Conservation (phyloP, 1,139 yeast species). For the Blastobotrys indianensis region DNA sequence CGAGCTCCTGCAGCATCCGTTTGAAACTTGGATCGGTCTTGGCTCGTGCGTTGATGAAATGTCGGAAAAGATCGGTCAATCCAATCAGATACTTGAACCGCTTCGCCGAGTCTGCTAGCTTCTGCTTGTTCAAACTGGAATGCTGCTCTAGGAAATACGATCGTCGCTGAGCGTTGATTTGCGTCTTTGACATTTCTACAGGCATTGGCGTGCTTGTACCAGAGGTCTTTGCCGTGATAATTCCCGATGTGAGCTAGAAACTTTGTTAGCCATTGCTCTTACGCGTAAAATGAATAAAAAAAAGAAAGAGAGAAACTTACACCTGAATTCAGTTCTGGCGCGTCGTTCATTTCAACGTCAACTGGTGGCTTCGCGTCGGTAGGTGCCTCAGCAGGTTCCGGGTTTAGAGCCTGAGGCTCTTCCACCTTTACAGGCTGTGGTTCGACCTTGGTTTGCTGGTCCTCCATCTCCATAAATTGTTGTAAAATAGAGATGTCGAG, state of each 20-base stretch:
- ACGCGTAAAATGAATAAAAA: not conserved
- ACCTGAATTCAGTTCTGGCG: not conserved
- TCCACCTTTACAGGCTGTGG: not conserved
- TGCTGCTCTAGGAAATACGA: conserved; percentile 30
- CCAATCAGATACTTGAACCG: conserved; percentile 80
- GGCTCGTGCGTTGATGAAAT: conserved; percentile 79
- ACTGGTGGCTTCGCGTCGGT: not conserved
- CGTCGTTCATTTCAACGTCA: conserved; percentile 10
- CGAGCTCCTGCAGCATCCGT: conserved; percentile 51
- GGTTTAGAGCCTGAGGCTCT: not conserved
- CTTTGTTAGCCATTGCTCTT: not conserved
- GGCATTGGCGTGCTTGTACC: conserved; percentile 20
- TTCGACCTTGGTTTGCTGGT: not conserved
- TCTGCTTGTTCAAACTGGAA: conserved; percentile 21
- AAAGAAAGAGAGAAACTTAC: not conserved
- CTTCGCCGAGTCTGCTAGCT: conserved; percentile 54
- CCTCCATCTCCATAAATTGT: not conserved
- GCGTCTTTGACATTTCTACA: conserved; percentile 23
- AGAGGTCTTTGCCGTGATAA: conserved; percentile 13
- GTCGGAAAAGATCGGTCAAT: conserved; percentile 77
- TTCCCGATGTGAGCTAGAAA: conserved; percentile 9
- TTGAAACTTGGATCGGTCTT: conserved; percentile 63
- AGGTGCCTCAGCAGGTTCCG: not conserved
- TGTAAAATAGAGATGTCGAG: not conserved
- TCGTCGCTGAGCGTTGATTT: conserved; percentile 23